Base-by-base conservation (phyloP, 208 protist genomes). In the Trypanosoma mega region DNA sequence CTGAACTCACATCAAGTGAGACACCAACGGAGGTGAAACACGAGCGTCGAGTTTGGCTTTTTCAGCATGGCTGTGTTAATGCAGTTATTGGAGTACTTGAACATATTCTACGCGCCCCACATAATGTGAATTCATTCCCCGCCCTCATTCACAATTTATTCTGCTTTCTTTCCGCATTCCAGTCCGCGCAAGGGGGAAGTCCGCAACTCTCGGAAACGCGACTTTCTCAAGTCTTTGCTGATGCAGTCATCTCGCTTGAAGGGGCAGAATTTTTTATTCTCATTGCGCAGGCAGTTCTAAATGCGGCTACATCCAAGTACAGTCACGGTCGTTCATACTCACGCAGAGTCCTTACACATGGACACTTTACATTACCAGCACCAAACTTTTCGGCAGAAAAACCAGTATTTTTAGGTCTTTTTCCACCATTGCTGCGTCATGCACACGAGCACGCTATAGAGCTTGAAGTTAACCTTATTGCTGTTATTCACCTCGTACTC, bases 401-500 rank as follows among this genome's bases (percentile, higher is more conserved):
- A 61, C 74, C 83, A 9, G 64, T 90, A 9, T 94, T 94, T 58
- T 69, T 94, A 12, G 78, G 88, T 34, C 48, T 94, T 8, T 29
- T 94, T 26, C 84, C 87, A 14, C 43, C 82, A 18, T 64, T 90
- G 11, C 68, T 85, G 37, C 34, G 31, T 30, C 68, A 72, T 51
- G 74, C 73, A n/a, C 39, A 74, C 37, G 33, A 45, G 14, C 73
- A 79, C 62, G 73, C 67, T 31, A 24, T 51, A 5, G 47, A 54
- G 3, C 68, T 91, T 11, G 79, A 80, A 54, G 26, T 41, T 29
- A 61, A 87, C 60, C 44, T 91, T 29, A 52, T 86, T 18, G 68
- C 81, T 21, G 82, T 71, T 6, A 41, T 90, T 5, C 63, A 74
- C 48, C 48, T 68, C 7, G 26, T 86, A 3, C 60, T 94, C 18